A percentile compares a stretch with the other conserved stretches of the same genome.
Conservation (phyloP, 208 protist species). For the Angomonas desouzai region DNA sequence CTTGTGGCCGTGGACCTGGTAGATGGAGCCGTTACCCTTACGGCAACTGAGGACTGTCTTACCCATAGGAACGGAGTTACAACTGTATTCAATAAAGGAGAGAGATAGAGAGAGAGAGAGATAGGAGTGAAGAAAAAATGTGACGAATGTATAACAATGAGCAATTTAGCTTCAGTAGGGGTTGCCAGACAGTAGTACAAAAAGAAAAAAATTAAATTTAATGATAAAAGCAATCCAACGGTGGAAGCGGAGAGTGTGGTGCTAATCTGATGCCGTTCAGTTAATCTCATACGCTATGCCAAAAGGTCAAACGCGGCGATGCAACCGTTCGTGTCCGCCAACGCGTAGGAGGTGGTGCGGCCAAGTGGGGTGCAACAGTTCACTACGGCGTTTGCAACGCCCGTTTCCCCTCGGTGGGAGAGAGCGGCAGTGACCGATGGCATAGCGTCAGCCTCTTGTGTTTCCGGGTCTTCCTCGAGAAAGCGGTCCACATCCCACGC, state of each 20-base stretch:
- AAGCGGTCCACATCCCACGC: conserved; percentile 55
- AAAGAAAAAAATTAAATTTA: conserved; percentile 7
- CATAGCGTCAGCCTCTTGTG: conserved; percentile 30
- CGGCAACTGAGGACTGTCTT: conserved; percentile 91
- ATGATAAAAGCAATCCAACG: neutral
- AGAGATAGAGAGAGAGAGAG: conserved; percentile 4
- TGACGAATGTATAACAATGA: neutral
- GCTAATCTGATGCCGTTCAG: no score
- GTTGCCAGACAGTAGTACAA: conserved; percentile 6
- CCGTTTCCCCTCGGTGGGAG: conserved; percentile 42
- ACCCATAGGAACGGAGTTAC: conserved; percentile 46
- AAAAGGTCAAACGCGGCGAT: conserved; percentile 8
- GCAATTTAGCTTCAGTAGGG: no score
- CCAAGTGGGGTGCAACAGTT: conserved; percentile 35
- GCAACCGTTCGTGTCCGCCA: neutral
- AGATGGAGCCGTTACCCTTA: conserved; percentile 93
- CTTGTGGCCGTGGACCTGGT: conserved; percentile 93
- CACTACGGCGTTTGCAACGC: conserved; percentile 20
- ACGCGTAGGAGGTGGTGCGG: neutral
- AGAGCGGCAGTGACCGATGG: conserved; percentile 41
- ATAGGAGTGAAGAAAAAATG: conserved; percentile 3
- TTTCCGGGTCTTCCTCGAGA: conserved; percentile 30
- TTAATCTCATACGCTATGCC: neutral
- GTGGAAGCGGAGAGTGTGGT: no score
- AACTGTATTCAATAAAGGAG: conserved; percentile 17